phyloP scores from a whole-genome alignment of 331 rosid genomes.

The Prunus yedoensis region DNA sequence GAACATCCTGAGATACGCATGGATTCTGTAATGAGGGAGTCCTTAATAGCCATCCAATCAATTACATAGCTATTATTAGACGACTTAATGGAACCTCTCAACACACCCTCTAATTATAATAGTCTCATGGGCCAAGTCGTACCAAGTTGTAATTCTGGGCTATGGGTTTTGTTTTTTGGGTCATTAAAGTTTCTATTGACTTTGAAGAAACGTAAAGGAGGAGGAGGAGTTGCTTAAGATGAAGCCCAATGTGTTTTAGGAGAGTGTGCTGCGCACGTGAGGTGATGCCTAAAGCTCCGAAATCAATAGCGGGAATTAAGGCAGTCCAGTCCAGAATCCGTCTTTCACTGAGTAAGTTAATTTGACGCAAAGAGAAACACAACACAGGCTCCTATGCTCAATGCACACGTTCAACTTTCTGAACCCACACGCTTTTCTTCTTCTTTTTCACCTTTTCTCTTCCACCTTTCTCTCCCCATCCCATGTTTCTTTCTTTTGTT shows the following conservation, averaged over 20 bases:
- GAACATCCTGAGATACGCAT: too few species aligned
- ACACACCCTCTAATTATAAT: too few species aligned
- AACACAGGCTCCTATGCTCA: conserved; percentile 1
- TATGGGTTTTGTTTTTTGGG: background rate
- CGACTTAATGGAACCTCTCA: too few species aligned
- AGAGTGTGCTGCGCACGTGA: background rate
- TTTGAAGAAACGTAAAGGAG: background rate
- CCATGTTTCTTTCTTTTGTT: too few species aligned
- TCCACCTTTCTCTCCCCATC: background rate
- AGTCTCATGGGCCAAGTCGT: background rate
- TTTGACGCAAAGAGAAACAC: conserved; percentile 6
- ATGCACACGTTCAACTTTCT: background rate
- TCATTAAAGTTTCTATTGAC: background rate
- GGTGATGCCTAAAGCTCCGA: background rate
- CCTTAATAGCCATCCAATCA: too few species aligned
- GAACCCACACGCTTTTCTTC: too few species aligned
- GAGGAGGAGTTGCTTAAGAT: background rate
- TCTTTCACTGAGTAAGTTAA: background rate
- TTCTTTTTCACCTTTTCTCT: background rate
- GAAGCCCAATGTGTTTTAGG: background rate
- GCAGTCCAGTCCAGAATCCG: background rate
- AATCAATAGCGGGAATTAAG: conserved; percentile 15
- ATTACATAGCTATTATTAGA: too few species aligned
- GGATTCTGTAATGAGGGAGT: too few species aligned
- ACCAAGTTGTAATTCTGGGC: background rate